Base-by-base conservation (phyloP, 2,329 filamentous ascomycete genomes). In the Talaromyces sp. region DNA sequence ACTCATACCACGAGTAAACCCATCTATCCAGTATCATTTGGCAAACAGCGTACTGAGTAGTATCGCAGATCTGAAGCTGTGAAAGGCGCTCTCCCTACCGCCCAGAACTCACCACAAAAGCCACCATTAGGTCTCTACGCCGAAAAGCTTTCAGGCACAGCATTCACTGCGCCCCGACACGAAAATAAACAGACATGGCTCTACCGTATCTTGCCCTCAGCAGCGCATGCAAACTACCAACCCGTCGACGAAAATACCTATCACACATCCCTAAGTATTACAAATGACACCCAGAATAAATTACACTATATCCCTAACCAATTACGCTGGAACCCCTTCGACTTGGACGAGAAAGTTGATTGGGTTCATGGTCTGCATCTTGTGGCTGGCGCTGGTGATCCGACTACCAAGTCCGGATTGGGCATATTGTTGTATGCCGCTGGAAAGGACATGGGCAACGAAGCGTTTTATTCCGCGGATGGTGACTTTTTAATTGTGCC, bases 381-480 rank as follows among this genome's bases (percentile, higher is more conserved):
- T 19, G 80, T 96, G 10, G 89, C 89, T 1, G 89, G 89, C 3
- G 84, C 89, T 0, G 91, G 91, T 15, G 88, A 94, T 65, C 86
- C 89, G 0, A 87, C 87, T 0, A 81, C 88, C 71, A 96, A 96
- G 75, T 79, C 83, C 17, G 91, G 91, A 0, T 66, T 95, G 41
- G 91, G 89, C 21, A 91, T 94, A 60, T 86, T 89, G 71, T 84
- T 94, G 58, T 96, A 89, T 68, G 87, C 88, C 1, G 89, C 88
- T 0, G 89, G 89, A 19, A 86, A 83, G 70, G 85, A 86, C 68
- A 96, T 96, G 91, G 75, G 80, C n/a, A 82, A 83, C 39, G 80
- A 87, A 52, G 89, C 89, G 0, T 95, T 92, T 71, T 95, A 93
- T 78, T 92, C 88, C 3, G 87, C 90, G 0, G 89, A 93, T 68